A percentile compares a stretch with the other conserved stretches of the same genome.
These are phyloP conservation scores for Agastache rugosa DNA, from an alignment of 257 asterid species.

Conservation along the genomic window DNA sequence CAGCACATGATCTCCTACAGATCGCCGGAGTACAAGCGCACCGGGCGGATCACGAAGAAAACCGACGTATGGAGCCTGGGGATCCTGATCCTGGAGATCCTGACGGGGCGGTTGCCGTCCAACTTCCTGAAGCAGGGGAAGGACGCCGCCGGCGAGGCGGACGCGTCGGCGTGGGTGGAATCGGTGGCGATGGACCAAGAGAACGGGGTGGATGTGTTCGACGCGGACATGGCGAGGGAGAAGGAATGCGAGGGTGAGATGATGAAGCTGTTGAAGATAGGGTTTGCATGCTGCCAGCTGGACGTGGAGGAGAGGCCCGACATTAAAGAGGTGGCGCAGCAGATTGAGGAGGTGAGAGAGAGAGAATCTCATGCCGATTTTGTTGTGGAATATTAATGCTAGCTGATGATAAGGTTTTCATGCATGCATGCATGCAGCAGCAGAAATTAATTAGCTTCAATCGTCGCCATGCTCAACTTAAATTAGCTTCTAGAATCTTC, in stretches of 20 bases:
- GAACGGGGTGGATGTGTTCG: slow-evolving; percentile 54
- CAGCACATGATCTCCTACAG: slow-evolving; percentile 80
- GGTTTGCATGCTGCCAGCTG: slow-evolving; percentile 59
- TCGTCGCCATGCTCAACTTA: background rate
- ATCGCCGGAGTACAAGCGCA: slow-evolving; percentile 69
- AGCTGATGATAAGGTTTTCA: background rate
- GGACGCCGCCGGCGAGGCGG: slow-evolving; percentile 47
- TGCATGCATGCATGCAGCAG: too few species aligned
- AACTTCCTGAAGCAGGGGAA: slow-evolving; percentile 67
- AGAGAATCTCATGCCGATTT: slow-evolving; percentile 32
- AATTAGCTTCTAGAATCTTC: background rate
- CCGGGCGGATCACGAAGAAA: slow-evolving; percentile 69
- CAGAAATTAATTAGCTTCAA: background rate
- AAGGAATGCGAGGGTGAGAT: slow-evolving; percentile 58
- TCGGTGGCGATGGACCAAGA: slow-evolving; percentile 48
- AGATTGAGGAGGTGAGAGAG: slow-evolving; percentile 70
- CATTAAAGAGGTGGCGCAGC: slow-evolving; percentile 59
- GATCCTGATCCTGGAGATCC: slow-evolving; percentile 66
- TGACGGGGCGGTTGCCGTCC: slow-evolving; percentile 75
- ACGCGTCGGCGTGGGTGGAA: slow-evolving; percentile 61
- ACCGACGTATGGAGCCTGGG: slow-evolving; percentile 93
- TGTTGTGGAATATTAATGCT: background rate
- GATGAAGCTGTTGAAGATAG: slow-evolving; percentile 69
- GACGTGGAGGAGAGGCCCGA: slow-evolving; percentile 74
- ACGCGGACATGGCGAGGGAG: slow-evolving; percentile 56